These are phyloP conservation scores for Cladosporium colombiae DNA, from an alignment of 2,329 filamentous ascomycete genomes.

Conservation along the genomic window DNA sequence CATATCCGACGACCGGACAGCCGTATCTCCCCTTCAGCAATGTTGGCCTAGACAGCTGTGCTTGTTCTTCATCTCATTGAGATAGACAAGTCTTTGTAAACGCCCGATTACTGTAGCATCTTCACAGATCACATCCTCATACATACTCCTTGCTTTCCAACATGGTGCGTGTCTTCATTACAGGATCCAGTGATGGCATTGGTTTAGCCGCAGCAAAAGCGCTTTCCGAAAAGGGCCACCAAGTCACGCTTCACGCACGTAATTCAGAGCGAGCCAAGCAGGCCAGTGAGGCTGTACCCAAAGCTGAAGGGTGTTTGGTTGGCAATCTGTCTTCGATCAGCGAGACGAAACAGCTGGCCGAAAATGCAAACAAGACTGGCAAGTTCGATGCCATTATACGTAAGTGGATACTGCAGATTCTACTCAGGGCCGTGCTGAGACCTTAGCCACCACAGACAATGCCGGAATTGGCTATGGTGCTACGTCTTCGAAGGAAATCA, in stretches of 20 bases:
- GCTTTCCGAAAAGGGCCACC: slow-evolving; percentile 53
- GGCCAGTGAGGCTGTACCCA: slow-evolving; percentile 49
- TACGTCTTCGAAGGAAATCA: slow-evolving; percentile 42
- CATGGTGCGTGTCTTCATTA: slow-evolving; percentile 47
- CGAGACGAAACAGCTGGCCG: slow-evolving; percentile 53
- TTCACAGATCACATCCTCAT: background rate
- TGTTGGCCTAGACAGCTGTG: background rate
- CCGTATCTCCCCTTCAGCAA: background rate
- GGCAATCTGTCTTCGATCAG: slow-evolving; percentile 54
- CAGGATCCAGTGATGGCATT: slow-evolving; percentile 58
- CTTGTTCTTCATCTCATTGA: background rate
- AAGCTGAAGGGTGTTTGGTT: slow-evolving; percentile 50
- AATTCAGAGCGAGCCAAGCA: slow-evolving; percentile 50
- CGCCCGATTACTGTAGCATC: background rate
- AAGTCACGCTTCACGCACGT: slow-evolving; percentile 57
- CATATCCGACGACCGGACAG: background rate
- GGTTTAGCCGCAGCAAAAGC: slow-evolving; percentile 52
- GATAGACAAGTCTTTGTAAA: background rate
- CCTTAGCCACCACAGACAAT: background rate
- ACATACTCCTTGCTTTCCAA: slow-evolving; percentile 16
- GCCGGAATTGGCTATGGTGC: slow-evolving; percentile 48
- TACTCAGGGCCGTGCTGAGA: background rate
- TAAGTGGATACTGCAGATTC: slow-evolving; percentile 37
- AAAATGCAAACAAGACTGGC: slow-evolving; percentile 50
- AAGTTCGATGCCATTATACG: slow-evolving; percentile 56